phyloP scores from a whole-genome alignment of 805 yeast species.

The Candida loeiensis region DNA sequence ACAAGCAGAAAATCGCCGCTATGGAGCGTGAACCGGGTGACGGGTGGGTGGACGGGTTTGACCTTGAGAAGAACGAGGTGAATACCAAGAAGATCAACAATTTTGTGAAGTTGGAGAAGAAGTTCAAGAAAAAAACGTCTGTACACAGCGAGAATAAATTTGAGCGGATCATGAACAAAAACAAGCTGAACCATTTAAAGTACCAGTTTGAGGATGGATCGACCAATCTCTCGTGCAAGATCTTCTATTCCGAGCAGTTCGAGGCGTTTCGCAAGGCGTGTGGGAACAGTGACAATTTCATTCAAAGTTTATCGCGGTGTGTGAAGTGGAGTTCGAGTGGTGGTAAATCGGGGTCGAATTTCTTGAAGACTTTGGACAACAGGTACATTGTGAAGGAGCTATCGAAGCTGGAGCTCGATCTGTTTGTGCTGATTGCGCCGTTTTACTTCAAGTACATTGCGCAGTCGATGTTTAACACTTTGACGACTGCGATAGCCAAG shows the following conservation, averaged over 20 bases:
- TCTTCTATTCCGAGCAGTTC: conserved; percentile 93
- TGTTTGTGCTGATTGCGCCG: conserved; percentile 94
- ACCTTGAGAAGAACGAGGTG: conserved; percentile 25
- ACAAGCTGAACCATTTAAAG: conserved; percentile 83
- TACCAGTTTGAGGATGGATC: conserved; percentile 85
- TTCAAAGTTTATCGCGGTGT: conserved; percentile 90
- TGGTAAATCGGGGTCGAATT: conserved; percentile 94
- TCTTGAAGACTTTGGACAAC: conserved; percentile 87
- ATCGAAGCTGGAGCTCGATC: conserved; percentile 83
- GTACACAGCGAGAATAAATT: conserved; percentile 31
- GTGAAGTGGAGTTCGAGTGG: conserved; percentile 95
- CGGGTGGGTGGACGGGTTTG: conserved; percentile 15
- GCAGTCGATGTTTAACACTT: conserved; percentile 89
- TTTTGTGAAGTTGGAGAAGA: conserved; percentile 40
- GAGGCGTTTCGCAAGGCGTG: conserved; percentile 89
- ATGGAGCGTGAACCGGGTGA: conserved; percentile 24
- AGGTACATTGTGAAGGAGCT: conserved; percentile 86
- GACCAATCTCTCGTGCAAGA: conserved; percentile 83
- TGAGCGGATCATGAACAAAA: conserved; percentile 72
- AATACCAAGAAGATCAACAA: conserved; percentile 32
- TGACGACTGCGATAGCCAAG: conserved; percentile 92
- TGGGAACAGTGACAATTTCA: conserved; percentile 67
- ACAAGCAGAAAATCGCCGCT: conserved; percentile 56
- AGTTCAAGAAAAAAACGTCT: conserved; percentile 31
- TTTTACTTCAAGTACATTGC: conserved; percentile 94